phyloP scores from a whole-genome alignment of 192 early-diverging fungal species.

The Thamnidium elegans region DNA sequence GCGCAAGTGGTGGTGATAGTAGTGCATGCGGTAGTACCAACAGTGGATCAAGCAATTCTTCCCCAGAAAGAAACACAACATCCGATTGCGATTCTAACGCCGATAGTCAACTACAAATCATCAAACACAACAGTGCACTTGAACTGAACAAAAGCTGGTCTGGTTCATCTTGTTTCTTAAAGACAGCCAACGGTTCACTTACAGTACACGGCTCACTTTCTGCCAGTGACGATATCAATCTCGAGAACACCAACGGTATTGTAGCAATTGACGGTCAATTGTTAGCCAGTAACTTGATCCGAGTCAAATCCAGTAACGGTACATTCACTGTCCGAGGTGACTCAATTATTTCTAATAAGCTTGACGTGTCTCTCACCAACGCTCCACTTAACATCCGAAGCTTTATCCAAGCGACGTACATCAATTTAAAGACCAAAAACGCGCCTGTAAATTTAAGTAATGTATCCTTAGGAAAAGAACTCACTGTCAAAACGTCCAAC shows the following conservation, averaged over 20 bases:
- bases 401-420: neutral
- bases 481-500: neutral
- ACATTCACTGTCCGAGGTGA: neutral
- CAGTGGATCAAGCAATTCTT: neutral
- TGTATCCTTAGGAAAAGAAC: neutral
- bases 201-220: neutral
- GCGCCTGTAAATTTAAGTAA: neutral
- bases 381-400: neutral
- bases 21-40: neutral
- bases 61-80: too few relatives aligned
- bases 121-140: neutral
- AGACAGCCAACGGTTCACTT: neutral
- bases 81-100: too few relatives aligned
- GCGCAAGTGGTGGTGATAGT: neutral
- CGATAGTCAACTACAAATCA: too few relatives aligned
- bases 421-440: constrained; percentile 4
- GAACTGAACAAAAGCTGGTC: neutral
- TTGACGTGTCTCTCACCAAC: neutral
- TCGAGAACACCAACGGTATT: neutral
- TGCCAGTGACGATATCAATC: neutral
- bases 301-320: neutral
- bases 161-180: neutral
- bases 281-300: neutral
- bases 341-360: neutral
- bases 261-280: neutral